Evolutionary conservation across 1,139 yeast genomes (phyloP).

Genomic region (Pichia cactophila): DNA sequence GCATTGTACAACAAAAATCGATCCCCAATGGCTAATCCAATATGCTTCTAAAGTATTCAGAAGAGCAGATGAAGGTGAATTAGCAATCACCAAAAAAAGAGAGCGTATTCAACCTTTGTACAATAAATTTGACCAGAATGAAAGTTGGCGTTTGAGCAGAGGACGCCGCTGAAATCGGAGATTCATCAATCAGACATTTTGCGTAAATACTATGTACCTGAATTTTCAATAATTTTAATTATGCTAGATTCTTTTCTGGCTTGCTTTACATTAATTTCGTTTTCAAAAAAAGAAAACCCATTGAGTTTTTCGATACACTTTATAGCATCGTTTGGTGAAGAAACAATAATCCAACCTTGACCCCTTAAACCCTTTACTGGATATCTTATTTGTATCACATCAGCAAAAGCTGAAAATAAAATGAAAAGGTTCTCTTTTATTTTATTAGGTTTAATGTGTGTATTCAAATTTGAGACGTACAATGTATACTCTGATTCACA

Average conservation of each 20-base stretch:
- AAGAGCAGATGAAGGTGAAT: slow-evolving; percentile 39
- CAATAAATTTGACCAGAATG: slow-evolving; percentile 36
- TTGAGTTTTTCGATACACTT: slow-evolving; percentile 44
- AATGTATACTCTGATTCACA: slow-evolving; percentile 31
- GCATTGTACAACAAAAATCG: slow-evolving; percentile 79
- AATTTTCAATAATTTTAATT: not conserved
- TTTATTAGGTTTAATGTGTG: slow-evolving; percentile 41
- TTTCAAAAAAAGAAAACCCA: slow-evolving; percentile 47
- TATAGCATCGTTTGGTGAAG: slow-evolving; percentile 42
- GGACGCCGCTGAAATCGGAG: slow-evolving; percentile 19
- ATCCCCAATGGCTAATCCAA: slow-evolving; percentile 78
- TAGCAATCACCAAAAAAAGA: slow-evolving; percentile 32
- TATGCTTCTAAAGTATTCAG: slow-evolving; percentile 84
- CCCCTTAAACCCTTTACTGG: slow-evolving; percentile 52
- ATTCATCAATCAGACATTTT: too few species aligned
- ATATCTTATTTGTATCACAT: slow-evolving; percentile 49
- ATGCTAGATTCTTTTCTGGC: slow-evolving; percentile 12
- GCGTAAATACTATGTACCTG: not conserved
- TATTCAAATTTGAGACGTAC: slow-evolving; percentile 60
- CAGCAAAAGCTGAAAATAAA: slow-evolving; percentile 62
- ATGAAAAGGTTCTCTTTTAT: slow-evolving; percentile 52
- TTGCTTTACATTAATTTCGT: slow-evolving; percentile 41
- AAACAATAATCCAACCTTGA: slow-evolving; percentile 66
- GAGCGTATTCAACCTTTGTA: slow-evolving; percentile 44
- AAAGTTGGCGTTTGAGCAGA: slow-evolving; percentile 29